Conservation (phyloP, 148 eudicot genomes). For the Vaccinium vitisidaea region DNA sequence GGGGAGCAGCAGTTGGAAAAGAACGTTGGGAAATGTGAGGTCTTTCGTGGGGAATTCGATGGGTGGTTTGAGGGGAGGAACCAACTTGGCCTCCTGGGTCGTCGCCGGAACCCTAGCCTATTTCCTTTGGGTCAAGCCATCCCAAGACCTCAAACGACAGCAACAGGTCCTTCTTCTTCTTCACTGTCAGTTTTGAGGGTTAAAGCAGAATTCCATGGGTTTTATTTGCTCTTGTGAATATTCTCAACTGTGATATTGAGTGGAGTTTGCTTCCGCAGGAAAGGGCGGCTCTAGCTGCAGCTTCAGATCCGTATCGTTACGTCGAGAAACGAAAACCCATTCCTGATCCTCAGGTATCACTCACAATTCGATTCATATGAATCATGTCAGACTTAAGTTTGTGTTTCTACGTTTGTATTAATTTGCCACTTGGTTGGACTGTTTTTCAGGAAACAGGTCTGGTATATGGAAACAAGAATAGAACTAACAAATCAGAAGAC, state of each 20-base stretch:
- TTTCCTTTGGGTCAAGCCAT: conserved; percentile 73
- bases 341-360: conserved; percentile 72
- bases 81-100: conserved; percentile 69
- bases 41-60: conserved; percentile 64
- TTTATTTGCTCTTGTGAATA: not conserved
- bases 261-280: conserved; percentile 34
- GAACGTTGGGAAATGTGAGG: conserved; percentile 44
- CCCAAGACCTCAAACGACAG: conserved; percentile 60
- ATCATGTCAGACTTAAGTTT: not conserved
- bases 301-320: conserved; percentile 59
- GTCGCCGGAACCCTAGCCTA: conserved; percentile 89
- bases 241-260: not conserved
- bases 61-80: conserved; percentile 68
- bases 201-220: not conserved
- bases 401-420: not conserved
- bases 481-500: conserved; percentile 23
- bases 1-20: conserved; percentile 45
- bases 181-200: not conserved
- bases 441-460: conserved; percentile 57
- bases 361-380: not conserved
- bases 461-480: conserved; percentile 57
- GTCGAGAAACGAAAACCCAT: conserved; percentile 72
- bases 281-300: conserved; percentile 51
- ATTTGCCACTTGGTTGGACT: conserved; percentile 7
- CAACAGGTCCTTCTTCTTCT: conserved; percentile 36